Evolutionary conservation across 106 monocot genomes (phyloP).

Genomic region (Agapanthus africanus): DNA sequence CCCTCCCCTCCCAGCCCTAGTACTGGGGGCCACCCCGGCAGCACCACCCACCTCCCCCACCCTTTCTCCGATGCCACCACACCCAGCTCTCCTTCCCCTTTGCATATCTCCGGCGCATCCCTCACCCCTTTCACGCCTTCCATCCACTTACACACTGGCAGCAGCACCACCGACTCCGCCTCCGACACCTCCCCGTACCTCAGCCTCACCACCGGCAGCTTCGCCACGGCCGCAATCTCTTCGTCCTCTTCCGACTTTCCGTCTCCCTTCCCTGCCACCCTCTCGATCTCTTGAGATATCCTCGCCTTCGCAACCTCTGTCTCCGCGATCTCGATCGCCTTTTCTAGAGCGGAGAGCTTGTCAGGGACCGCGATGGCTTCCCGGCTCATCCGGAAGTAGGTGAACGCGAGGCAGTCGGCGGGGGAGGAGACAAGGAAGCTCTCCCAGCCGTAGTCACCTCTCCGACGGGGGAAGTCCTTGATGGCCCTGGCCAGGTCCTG

Average conservation of each 20-base stretch:
- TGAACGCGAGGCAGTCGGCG: constrained; percentile 77
- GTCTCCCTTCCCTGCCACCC: constrained; percentile 8
- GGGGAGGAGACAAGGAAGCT: constrained; percentile 50
- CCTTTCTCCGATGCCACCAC: constrained; percentile 55
- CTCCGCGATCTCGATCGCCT: constrained; percentile 56
- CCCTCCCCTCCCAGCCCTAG: constrained; percentile 13
- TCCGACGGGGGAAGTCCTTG: constrained; percentile 63
- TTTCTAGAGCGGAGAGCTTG: constrained; percentile 35
- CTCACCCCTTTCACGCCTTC: constrained; percentile 45
- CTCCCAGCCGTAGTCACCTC: constrained; percentile 61
- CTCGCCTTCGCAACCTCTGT: constrained; percentile 48
- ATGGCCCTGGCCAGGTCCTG: constrained; percentile 66
- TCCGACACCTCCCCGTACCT: constrained; percentile 84
- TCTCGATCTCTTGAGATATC: constrained; percentile 38
- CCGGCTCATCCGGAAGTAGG: constrained; percentile 49
- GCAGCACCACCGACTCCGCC: constrained; percentile 48
- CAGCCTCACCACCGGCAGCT: constrained; percentile 63
- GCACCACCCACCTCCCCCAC: constrained; percentile 76
- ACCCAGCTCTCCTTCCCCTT: constrained; percentile 43
- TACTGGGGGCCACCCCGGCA: constrained; percentile 76
- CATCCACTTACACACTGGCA: constrained; percentile 41
- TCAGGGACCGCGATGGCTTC: constrained; percentile 37
- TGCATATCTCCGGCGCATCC: constrained; percentile 41
- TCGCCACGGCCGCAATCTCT: not conserved
- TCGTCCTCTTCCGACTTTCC: constrained; percentile 15